Evolutionary conservation across 2,329 filamentous ascomycete genomes (phyloP).

Genomic region (Elsinoe fawcettii): DNA sequence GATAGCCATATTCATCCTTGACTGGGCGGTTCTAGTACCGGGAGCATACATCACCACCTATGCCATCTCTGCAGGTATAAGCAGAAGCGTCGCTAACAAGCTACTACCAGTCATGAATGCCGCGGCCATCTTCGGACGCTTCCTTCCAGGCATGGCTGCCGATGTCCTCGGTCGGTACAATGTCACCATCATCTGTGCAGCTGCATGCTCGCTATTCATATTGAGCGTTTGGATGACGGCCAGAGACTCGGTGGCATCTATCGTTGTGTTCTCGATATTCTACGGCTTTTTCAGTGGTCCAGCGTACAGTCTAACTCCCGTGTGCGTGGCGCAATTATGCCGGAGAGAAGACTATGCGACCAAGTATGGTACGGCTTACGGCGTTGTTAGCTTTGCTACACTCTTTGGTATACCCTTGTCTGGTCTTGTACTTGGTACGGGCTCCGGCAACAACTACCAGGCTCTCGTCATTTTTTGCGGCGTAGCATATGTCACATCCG

Average conservation of each 20-base stretch:
- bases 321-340: slow-evolving; percentile 53
- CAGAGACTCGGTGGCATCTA: slow-evolving; percentile 42
- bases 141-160: slow-evolving; percentile 47
- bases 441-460: not conserved
- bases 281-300: slow-evolving; percentile 64
- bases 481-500: not conserved
- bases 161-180: slow-evolving; percentile 51
- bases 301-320: slow-evolving; percentile 55
- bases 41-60: slow-evolving; percentile 45
- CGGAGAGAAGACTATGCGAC: not conserved
- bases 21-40: slow-evolving; percentile 56
- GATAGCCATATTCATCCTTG: slow-evolving; percentile 44
- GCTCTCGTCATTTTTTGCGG: not conserved
- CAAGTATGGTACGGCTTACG: not conserved
- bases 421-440: not conserved
- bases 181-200: slow-evolving; percentile 43
- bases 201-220: slow-evolving; percentile 40
- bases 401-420: not conserved
- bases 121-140: slow-evolving; percentile 45
- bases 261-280: slow-evolving; percentile 57
- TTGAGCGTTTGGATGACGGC: slow-evolving; percentile 51
- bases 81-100: slow-evolving; percentile 42
- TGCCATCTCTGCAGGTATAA: slow-evolving; percentile 44
- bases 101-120: slow-evolving; percentile 49
- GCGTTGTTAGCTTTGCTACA: not conserved